Percentiles rank a stretch among this genome's conserved stretches.
phyloP scores from a whole-genome alignment of 192 early-diverging fungal genomes.

The Podila horticola region DNA sequence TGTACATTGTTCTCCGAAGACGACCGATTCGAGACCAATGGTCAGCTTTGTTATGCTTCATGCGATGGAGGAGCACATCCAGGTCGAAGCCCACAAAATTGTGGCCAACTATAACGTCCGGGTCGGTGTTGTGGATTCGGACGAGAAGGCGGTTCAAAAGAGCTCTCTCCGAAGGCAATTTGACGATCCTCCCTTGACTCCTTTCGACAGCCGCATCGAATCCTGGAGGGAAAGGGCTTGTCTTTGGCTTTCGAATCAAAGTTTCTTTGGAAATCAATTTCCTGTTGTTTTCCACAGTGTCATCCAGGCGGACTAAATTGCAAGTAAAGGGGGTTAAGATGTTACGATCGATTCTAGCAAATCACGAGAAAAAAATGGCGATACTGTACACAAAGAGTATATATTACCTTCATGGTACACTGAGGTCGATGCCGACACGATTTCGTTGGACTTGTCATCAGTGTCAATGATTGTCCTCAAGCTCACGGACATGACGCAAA shows the following conservation, averaged over 20 bases:
- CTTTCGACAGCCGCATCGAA: slow-evolving; percentile 70
- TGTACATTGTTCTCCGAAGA: slow-evolving; percentile 76
- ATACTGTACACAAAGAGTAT: neutral
- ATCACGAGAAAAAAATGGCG: neutral
- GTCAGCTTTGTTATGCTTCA: slow-evolving; percentile 81
- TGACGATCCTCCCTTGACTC: slow-evolving; percentile 63
- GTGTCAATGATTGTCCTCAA: slow-evolving; percentile 87
- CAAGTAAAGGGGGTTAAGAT: neutral
- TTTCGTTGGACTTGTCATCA: slow-evolving; percentile 88
- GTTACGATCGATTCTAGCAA: neutral
- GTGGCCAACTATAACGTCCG: slow-evolving; percentile 96
- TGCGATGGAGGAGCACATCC: slow-evolving; percentile 92
- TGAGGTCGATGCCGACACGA: slow-evolving; percentile 79
- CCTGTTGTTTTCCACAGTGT: slow-evolving; percentile 49
- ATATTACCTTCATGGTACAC: slow-evolving; percentile 75
- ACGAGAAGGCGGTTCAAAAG: slow-evolving; percentile 85
- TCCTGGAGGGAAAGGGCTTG: slow-evolving; percentile 81
- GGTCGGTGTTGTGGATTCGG: slow-evolving; percentile 79
- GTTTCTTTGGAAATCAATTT: slow-evolving; percentile 58
- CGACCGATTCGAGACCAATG: slow-evolving; percentile 93
- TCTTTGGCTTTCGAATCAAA: slow-evolving; percentile 77
- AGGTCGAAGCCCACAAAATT: slow-evolving; percentile 97
- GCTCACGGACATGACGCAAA: slow-evolving; percentile 89
- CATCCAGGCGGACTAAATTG: slow-evolving; percentile 62
- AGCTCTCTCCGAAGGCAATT: slow-evolving; percentile 73